Evolutionary conservation across 306 rosid genomes (phyloP), one percentile per base, ranked within the genome.

Genomic region (Vicia faba): DNA sequence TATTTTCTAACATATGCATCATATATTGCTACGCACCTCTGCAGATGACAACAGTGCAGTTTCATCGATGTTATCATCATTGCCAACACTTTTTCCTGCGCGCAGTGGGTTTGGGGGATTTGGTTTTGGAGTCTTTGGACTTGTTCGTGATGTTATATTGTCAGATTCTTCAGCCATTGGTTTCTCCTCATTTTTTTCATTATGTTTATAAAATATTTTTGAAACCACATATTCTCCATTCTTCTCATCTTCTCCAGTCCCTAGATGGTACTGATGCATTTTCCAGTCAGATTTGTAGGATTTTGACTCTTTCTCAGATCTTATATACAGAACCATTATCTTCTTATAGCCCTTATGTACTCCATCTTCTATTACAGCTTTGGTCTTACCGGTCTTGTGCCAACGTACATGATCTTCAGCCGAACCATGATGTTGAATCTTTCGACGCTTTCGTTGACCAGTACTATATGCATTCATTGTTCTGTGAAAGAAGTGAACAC

Each of bases 201-300:
- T 19, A 68, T 82, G 91, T 64, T 86, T 89, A 74, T 83, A 79
- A 67, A 62, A 79, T 23, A 93, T 68, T 77, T 86, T 93, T 2
- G 98, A 89, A 41, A 93, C 91, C 57, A 93, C 97, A 63, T 78
- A 89, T 59, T 88, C 89, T 0, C 88, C 95, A 35, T 84, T 88
- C 83, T 83, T 86, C 78, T 89, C 97, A 54, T 86, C 93, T 72
- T 85, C 86, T 54, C 75, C 87, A 0, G 76, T 53, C 72, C 98
- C 98, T 64, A 93, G 74, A 79, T 93, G 98, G 76, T 88, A 93
- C 77, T 93, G 98, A 76, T 93, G 97, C 91, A 88, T 88, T 44
- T 71, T 88, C 98, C 98, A 93, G n/a, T 72, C 79, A 26, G 88
- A 69, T 72, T 84, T 93, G 57, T 67, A 70, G 12, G 88, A 61